Base-by-base conservation (phyloP, 352 stramenopile genomes). In the Pythium phragmitis region DNA sequence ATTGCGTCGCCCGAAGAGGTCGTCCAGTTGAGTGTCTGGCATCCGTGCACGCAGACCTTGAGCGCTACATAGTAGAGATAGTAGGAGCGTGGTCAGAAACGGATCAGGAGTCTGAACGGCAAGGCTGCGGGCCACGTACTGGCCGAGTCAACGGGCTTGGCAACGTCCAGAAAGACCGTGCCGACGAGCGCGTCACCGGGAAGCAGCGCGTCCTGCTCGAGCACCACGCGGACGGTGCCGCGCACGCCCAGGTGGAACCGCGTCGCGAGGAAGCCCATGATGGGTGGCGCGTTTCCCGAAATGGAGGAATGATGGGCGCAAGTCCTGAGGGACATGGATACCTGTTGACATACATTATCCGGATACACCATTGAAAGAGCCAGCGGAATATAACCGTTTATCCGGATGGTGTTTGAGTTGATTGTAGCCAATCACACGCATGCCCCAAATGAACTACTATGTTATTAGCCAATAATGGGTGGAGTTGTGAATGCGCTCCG, bases 11-110 rank as follows among this genome's bases (percentile, higher is more conserved):
- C 34, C 7, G 52, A 58, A n/a, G 52, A 47, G 21, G 50, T 57
- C n/a, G 36, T 57, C 52, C 52, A 58, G 34, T 58, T 17, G 36
- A 58, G 52, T 7, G 36, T 46, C 39, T 58, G 52, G 7, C 39
- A 19, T 7, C 52, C 52, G 11, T 23, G 52, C 13, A 49, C 26
- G 7, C 36, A 19, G 3, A 58, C 52, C n/a, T 12, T 58, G 7
- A 58, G 36, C 12, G 36, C 52, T 58, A 36, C 19, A 51, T 17
- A 21, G 46, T 23, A 28, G 16, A 28, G 43, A 49, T 23, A 28
- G 16, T 21, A 26, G 26, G 26, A 30, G 26, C 26, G 26, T 5
- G 19, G 19, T 28, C 8, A 49, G 43, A 23, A 26, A 49, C 4
- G 19, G 7, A 49, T 16, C 3, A 11, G 3, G 9, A 16, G 37